Conservation (phyloP, 2,329 filamentous ascomycete genomes). For the Aspergillus quadricinctus region DNA sequence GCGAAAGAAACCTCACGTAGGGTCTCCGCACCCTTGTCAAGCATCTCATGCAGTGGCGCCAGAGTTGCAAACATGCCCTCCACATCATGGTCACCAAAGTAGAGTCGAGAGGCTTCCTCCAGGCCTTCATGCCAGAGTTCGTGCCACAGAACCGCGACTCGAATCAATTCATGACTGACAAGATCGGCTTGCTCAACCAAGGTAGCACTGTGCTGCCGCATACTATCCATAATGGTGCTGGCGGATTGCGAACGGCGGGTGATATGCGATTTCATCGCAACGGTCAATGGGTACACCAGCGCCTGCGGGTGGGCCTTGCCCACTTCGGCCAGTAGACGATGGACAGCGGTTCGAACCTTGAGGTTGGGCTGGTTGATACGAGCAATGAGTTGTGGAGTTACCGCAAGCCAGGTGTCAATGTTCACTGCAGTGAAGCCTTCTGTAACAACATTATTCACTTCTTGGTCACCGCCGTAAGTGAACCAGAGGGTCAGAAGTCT, state of each 20-base stretch:
- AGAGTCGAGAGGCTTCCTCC: slow-evolving; percentile 91
- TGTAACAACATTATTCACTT: slow-evolving; percentile 82
- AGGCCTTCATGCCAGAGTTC: slow-evolving; percentile 98
- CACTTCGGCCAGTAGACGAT: slow-evolving; percentile 86
- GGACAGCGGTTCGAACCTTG: slow-evolving; percentile 82
- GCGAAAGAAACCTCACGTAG: slow-evolving; percentile 94
- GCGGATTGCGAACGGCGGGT: slow-evolving; percentile 82
- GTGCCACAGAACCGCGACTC: slow-evolving; percentile 96
- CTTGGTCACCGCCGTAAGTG: slow-evolving; percentile 78
- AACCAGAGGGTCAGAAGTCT: slow-evolving; percentile 95
- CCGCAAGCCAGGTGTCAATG: slow-evolving; percentile 97
- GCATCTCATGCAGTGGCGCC: slow-evolving; percentile 82
- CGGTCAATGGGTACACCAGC: slow-evolving; percentile 91
- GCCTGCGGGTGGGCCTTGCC: slow-evolving; percentile 94
- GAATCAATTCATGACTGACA: slow-evolving; percentile 93
- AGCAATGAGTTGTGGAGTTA: slow-evolving; percentile 95
- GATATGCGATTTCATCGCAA: slow-evolving; percentile 95
- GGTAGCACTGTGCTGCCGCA: slow-evolving; percentile 88
- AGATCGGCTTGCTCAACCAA: slow-evolving; percentile 93
- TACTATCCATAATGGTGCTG: slow-evolving; percentile 92
- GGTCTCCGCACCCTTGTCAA: slow-evolving; percentile 89
- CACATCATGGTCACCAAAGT: slow-evolving; percentile 96
- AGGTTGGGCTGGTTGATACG: slow-evolving; percentile 94
- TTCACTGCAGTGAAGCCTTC: slow-evolving; percentile 90
- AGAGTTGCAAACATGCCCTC: slow-evolving; percentile 95